Evolutionary conservation across 129 eudicot species (phyloP).

Genomic region (Oenanthe sinensis): DNA sequence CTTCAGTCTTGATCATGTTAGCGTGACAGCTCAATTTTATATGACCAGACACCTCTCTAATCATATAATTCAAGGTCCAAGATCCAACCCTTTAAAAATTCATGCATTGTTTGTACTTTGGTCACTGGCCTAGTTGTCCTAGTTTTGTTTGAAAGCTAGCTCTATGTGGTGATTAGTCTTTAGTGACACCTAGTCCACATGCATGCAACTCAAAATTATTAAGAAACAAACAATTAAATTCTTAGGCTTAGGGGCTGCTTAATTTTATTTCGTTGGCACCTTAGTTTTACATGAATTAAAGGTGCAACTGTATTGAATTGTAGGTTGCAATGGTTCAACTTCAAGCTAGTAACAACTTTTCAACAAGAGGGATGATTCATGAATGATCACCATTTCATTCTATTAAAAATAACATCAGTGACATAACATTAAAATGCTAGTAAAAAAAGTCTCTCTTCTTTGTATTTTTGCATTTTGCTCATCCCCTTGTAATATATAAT

Average conservation of each 20-base stretch:
- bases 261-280: too few relatives aligned
- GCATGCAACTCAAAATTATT: not conserved
- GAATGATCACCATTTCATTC: too few relatives aligned
- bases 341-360: too few relatives aligned
- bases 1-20: not conserved
- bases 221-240: not conserved
- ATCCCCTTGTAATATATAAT: too few relatives aligned
- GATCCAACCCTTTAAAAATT: not conserved
- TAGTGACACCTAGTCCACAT: not conserved
- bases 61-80: not conserved
- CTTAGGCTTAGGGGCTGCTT: not conserved
- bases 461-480: too few relatives aligned
- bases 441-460: too few relatives aligned
- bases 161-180: not conserved
- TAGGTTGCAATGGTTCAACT: too few relatives aligned
- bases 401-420: too few relatives aligned
- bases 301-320: too few relatives aligned
- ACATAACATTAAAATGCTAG: too few relatives aligned
- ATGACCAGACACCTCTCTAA: not conserved
- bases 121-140: not conserved
- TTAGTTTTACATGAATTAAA: too few relatives aligned
- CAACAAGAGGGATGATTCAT: too few relatives aligned
- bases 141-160: not conserved
- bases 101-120: not conserved
- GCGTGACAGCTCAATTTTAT: not conserved